These are phyloP conservation scores for Hibiscus trionum DNA, from an alignment of 345 rosid genomes.

Conservation along the genomic window DNA sequence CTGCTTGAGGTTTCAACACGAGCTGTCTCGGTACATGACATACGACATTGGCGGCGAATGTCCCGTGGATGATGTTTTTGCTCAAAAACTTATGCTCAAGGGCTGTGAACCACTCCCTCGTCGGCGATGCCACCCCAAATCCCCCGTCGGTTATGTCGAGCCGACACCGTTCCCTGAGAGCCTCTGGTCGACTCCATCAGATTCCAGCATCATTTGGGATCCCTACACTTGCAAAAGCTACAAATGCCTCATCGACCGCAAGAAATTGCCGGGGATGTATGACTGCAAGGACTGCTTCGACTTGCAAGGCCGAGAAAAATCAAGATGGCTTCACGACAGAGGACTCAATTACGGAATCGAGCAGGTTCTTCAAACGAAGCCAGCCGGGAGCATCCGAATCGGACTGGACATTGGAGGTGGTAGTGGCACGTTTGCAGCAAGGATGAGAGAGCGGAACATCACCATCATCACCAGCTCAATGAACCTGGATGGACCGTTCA, in stretches of 20 bases:
- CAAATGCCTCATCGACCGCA: slow-evolving; percentile 33
- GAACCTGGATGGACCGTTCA: slow-evolving; percentile 52
- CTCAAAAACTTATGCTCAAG: slow-evolving; percentile 38
- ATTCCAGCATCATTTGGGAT: slow-evolving; percentile 38
- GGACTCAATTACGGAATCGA: slow-evolving; percentile 37
- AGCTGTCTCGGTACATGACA: slow-evolving; percentile 32
- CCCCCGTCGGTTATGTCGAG: slow-evolving; percentile 27
- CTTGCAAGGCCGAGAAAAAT: slow-evolving; percentile 33
- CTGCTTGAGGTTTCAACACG: slow-evolving; percentile 38
- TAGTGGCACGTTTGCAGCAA: slow-evolving; percentile 44
- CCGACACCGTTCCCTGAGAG: slow-evolving; percentile 28
- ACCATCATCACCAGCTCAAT: slow-evolving; percentile 39
- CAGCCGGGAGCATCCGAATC: slow-evolving; percentile 25
- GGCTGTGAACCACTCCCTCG: slow-evolving; percentile 53
- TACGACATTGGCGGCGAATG: slow-evolving; percentile 42
- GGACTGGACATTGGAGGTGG: slow-evolving; percentile 52
- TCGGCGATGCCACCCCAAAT: slow-evolving; percentile 35
- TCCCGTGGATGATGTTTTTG: slow-evolving; percentile 37
- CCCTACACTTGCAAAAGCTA: slow-evolving; percentile 45
- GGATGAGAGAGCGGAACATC: slow-evolving; percentile 48
- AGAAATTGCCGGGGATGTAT: slow-evolving; percentile 20
- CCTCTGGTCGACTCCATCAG: slow-evolving; percentile 34
- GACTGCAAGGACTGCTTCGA: slow-evolving; percentile 53
- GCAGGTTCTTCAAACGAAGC: slow-evolving; percentile 24
- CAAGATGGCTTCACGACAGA: slow-evolving; percentile 31